A percentile compares a stretch with the other conserved stretches of the same genome.
phyloP scores from a whole-genome alignment of 257 asterid species.

The Paulownia fortunei region DNA sequence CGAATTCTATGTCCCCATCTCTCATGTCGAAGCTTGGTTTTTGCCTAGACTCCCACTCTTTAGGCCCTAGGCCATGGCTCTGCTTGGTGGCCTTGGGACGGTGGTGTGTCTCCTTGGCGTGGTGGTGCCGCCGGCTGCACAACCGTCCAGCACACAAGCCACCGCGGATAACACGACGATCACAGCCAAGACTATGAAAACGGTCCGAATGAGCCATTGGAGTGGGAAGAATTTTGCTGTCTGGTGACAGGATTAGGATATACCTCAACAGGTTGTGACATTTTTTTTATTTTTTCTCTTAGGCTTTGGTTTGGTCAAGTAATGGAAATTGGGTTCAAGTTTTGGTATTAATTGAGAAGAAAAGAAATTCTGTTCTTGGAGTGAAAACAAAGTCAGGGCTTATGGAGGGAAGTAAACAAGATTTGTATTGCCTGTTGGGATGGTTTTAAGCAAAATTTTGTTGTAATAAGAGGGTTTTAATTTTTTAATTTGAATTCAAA shows the following conservation, averaged over 20 bases:
- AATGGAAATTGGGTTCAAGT: not conserved
- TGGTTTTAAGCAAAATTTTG: conserved; percentile 21
- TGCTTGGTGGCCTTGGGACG: conserved; percentile 31
- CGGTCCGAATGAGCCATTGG: conserved; percentile 84
- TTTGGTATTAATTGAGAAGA: not conserved
- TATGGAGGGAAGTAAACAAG: conserved; percentile 29
- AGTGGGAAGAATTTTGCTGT: conserved; percentile 44
- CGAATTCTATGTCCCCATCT: conserved; percentile 77
- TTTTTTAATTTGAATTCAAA: conserved; percentile 63
- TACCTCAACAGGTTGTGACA: conserved; percentile 60
- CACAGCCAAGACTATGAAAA: conserved; percentile 69
- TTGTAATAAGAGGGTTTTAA: conserved; percentile 1
- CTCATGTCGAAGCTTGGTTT: conserved; percentile 48
- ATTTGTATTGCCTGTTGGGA: conserved; percentile 4
- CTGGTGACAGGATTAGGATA: conserved; percentile 54
- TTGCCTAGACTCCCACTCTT: conserved; percentile 54
- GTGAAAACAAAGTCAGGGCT: conserved; percentile 41
- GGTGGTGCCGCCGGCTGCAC: conserved; percentile 58
- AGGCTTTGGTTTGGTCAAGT: not conserved
- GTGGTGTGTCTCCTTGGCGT: conserved; percentile 39
- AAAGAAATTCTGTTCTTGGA: conserved; percentile 34
- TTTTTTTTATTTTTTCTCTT: conserved; percentile 16
- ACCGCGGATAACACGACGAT: conserved; percentile 66
- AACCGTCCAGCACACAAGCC: conserved; percentile 72
- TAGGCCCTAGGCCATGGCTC: conserved; percentile 40